Evolutionary conservation across 805 yeast genomes (phyloP), one percentile per base, ranked within the genome.

Genomic region (Cyberlindnera mycetangii): DNA sequence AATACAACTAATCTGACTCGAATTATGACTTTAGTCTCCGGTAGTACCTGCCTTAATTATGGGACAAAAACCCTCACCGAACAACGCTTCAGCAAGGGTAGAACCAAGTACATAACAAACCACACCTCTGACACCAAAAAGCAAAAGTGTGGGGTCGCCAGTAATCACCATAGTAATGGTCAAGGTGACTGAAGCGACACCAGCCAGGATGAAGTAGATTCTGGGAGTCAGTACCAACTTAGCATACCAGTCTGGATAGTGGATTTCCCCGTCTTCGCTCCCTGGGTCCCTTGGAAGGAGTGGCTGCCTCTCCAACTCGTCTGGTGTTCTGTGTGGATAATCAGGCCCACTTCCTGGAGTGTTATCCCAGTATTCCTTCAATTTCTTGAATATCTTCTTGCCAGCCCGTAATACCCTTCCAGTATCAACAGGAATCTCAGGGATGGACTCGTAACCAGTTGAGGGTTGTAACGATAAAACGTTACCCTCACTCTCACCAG

Each of bases 31-130:
- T n/a, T 28, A 7, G 14, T 12, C 32, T 7, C 32, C 34, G 34
- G 34, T 17, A 15, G 17, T 32, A 15, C 10, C 25, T 22, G 25
- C 25, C 7, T 22, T 22, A 20, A 38, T 17, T 5, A 30, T 21
- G 2, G 58, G 54, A 38, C 61, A 58, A 17, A 56, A 55, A 2
- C 17, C 47, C 4, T 37, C 25, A 1, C 60, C 61, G 28, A 58
- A 51, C 24, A 52, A 24, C 1, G 7, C 19, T 4, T 35, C 14
- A 5, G 50, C 17, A 3, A 39, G 2, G 1, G 19, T 34, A 2
- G 31, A 12, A 6, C 60, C 60, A 11, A 55, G 22, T 5, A 54
- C 20, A 32, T 56, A 54, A 30, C 62, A 58, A 1, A 54, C 4
- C 1, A 54, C 10, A 0, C 55, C 60, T 31, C 43, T 52, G 12